Evolutionary conservation across 495 filamentous ascomycete genomes (phyloP).

Genomic region (Podospora pseudoanserina): DNA sequence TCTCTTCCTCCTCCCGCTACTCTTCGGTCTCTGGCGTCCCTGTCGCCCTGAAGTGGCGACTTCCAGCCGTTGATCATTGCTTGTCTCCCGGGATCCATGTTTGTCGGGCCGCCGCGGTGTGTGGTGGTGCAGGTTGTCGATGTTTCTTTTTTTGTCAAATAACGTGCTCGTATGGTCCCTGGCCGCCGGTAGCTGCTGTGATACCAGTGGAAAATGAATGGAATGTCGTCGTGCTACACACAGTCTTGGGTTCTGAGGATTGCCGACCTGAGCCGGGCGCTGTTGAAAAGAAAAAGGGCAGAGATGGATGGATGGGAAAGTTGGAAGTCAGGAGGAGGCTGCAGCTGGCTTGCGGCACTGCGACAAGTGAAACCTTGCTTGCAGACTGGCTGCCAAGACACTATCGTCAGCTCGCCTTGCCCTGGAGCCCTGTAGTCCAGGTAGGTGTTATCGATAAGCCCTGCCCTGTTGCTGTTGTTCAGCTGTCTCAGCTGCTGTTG

Average conservation of each 20-base stretch:
- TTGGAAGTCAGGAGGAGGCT: not conserved
- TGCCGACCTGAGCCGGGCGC: not conserved
- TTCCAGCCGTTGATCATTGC: constrained; percentile 48
- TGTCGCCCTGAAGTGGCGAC: constrained; percentile 25
- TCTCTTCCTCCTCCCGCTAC: constrained; percentile 5
- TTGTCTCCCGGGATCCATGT: constrained; percentile 45
- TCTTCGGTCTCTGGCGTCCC: not conserved
- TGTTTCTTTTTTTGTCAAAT: constrained; percentile 1
- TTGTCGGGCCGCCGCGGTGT: not conserved
- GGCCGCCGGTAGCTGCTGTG: not conserved
- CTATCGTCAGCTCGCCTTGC: not conserved
- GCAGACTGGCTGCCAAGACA: not conserved
- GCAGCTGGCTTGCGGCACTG: not conserved
- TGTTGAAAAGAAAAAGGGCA: not conserved
- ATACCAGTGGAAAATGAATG: not conserved
- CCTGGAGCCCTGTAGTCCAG: too few relatives aligned
- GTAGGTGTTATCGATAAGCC: not conserved
- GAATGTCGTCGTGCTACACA: not conserved
- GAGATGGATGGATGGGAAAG: not conserved
- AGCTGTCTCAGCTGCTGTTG: not conserved
- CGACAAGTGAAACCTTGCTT: not conserved
- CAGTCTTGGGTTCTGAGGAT: not conserved
- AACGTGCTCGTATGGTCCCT: not conserved
- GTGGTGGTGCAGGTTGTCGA: not conserved
- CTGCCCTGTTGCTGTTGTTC: not conserved